phyloP scores from a whole-genome alignment of 495 filamentous ascomycete species.

The Penicillium pulvis region DNA sequence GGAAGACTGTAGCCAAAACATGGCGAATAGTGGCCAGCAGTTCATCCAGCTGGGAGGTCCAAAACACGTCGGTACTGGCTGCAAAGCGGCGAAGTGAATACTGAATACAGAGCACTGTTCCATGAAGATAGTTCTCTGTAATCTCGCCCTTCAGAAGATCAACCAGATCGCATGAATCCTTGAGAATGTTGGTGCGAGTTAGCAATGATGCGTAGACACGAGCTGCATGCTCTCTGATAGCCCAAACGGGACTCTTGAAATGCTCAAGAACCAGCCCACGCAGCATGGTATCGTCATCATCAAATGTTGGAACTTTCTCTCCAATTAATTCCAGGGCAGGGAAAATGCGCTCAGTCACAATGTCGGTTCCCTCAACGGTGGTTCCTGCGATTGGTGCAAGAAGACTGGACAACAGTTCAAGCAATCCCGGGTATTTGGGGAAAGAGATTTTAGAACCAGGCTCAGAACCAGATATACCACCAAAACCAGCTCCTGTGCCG shows the following conservation, averaged over 20 bases:
- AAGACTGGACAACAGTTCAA: constrained; percentile 66
- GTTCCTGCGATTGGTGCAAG: constrained; percentile 51
- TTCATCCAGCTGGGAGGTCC: constrained; percentile 33
- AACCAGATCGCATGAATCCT: constrained; percentile 52
- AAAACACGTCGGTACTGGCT: constrained; percentile 34
- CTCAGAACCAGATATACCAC: constrained; percentile 45
- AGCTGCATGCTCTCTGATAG: constrained; percentile 87
- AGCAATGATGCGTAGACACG: constrained; percentile 72
- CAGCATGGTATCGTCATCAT: constrained; percentile 36
- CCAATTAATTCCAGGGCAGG: constrained; percentile 83
- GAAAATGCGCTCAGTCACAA: constrained; percentile 71
- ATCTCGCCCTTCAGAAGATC: constrained; percentile 27
- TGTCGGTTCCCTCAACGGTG: constrained; percentile 45
- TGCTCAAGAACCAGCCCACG: constrained; percentile 40
- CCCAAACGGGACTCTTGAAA: constrained; percentile 78
- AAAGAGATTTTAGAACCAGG: constrained; percentile 46
- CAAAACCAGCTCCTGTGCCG: constrained; percentile 39
- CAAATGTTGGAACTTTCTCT: constrained; percentile 44
- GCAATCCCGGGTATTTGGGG: constrained; percentile 70
- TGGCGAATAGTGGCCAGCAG: constrained; percentile 30
- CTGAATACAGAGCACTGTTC: constrained; percentile 53
- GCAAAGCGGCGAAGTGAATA: constrained; percentile 48
- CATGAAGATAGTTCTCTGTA: constrained; percentile 67
- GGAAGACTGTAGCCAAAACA: constrained; percentile 31
- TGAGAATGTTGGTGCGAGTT: constrained; percentile 50